Conservation (phyloP, 2,329 filamentous ascomycete species). For the Cyphellophora attinorum region DNA sequence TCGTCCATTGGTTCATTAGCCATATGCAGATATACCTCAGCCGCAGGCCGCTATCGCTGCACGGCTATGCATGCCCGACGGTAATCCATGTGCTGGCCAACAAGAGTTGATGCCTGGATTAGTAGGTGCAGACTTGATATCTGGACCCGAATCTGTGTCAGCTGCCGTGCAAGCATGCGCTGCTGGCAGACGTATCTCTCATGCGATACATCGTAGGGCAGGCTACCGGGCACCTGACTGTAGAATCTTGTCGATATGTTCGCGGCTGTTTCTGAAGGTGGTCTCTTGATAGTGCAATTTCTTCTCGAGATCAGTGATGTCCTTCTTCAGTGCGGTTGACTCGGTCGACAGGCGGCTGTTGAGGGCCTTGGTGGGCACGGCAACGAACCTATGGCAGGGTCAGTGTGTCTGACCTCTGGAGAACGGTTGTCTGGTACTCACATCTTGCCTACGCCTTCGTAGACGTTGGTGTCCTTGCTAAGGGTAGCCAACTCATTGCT, state of each 20-base stretch:
- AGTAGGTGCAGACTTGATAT: background rate
- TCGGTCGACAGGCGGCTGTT: constrained; percentile 68
- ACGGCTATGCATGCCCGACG: too few species aligned
- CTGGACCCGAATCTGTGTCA: background rate
- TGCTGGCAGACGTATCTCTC: background rate
- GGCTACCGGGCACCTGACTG: constrained; percentile 35
- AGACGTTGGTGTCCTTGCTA: constrained; percentile 67
- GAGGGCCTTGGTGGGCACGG: constrained; percentile 61
- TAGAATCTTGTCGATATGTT: constrained; percentile 85
- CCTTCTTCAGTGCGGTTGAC: constrained; percentile 62
- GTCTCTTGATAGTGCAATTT: constrained; percentile 88
- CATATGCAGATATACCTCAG: too few species aligned
- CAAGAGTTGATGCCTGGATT: background rate
- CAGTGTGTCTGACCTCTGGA: background rate
- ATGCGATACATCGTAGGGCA: background rate
- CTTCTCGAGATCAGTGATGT: constrained; percentile 75
- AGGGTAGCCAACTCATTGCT: constrained; percentile 71
- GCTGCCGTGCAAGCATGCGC: background rate
- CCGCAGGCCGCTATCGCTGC: too few species aligned
- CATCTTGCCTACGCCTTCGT: constrained; percentile 97
- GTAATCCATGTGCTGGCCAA: too few species aligned
- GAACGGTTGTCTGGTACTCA: constrained; percentile 34
- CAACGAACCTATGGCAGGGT: constrained; percentile 63
- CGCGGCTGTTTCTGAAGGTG: constrained; percentile 85
- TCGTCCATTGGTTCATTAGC: too few species aligned